Evolutionary conservation across 2,329 filamentous ascomycete genomes (phyloP).

Genomic region (Neofusicoccum umdonicola): DNA sequence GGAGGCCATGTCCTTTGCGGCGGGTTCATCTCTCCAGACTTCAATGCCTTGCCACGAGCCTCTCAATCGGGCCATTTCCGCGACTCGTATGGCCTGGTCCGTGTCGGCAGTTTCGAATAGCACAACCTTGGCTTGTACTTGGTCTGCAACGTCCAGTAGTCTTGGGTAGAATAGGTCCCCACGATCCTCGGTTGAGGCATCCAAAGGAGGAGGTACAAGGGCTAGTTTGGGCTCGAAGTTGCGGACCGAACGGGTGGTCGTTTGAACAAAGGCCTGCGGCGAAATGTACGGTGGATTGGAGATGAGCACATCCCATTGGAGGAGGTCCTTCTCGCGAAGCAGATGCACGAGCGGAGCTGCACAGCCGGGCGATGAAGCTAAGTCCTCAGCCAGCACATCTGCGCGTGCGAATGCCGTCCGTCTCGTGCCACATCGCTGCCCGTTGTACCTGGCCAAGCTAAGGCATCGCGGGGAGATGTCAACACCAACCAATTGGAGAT

Average conservation of each 20-base stretch:
- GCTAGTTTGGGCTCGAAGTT: conserved; percentile 78
- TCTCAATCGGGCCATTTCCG: conserved; percentile 43
- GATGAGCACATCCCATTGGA: conserved; percentile 56
- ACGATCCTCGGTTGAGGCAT: not conserved
- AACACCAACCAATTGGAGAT: conserved; percentile 61
- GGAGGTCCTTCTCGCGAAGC: not conserved
- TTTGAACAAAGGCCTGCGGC: conserved; percentile 56
- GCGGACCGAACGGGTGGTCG: conserved; percentile 71
- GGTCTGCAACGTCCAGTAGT: conserved; percentile 56
- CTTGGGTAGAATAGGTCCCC: conserved; percentile 66
- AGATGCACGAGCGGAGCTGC: not conserved
- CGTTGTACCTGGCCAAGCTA: conserved; percentile 63
- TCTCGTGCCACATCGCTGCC: not conserved
- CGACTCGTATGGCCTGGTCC: conserved; percentile 65
- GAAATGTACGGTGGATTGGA: conserved; percentile 95
- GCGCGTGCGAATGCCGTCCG: conserved; percentile 16
- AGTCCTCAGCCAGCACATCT: conserved; percentile 1
- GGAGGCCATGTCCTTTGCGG: conserved; percentile 34
- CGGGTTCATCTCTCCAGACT: conserved; percentile 65
- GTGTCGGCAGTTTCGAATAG: conserved; percentile 72
- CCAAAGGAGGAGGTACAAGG: conserved; percentile 54
- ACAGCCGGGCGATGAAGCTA: not conserved
- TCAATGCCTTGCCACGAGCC: conserved; percentile 49
- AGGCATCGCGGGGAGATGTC: conserved; percentile 71
- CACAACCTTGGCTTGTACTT: conserved; percentile 54